Evolutionary conservation across 164 flowering plant genomes (phyloP).

Genomic region (Magnolia officinalis): DNA sequence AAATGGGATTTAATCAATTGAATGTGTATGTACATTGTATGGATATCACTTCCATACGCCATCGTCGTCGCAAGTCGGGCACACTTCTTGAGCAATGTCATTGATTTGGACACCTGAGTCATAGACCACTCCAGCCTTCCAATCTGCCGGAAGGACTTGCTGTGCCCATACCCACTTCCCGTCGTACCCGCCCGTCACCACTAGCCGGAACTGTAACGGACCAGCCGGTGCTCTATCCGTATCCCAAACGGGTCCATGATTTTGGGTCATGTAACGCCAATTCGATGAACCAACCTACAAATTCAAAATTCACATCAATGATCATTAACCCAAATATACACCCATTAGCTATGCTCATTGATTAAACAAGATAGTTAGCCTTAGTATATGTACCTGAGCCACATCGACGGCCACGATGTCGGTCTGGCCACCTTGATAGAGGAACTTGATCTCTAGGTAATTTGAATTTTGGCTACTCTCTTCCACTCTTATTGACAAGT

Average conservation of each 20-base stretch:
- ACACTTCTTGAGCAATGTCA: slow-evolving; percentile 78
- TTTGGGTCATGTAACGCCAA: slow-evolving; percentile 60
- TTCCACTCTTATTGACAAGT: slow-evolving; percentile 67
- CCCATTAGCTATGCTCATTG: background rate
- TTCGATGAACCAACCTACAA: slow-evolving; percentile 57
- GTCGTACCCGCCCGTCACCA: slow-evolving; percentile 68
- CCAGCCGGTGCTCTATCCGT: slow-evolving; percentile 66
- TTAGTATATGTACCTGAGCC: slow-evolving; percentile 41
- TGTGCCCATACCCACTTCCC: slow-evolving; percentile 62
- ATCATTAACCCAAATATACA: too few species aligned
- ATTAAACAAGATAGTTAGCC: too few species aligned
- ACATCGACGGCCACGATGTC: slow-evolving; percentile 57
- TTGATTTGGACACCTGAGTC: slow-evolving; percentile 64
- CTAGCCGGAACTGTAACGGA: slow-evolving; percentile 57
- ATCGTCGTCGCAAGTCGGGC: slow-evolving; percentile 50
- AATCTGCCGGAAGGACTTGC: slow-evolving; percentile 62
- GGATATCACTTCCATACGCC: slow-evolving; percentile 22
- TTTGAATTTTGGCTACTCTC: slow-evolving; percentile 70
- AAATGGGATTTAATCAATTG: background rate
- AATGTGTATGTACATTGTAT: background rate
- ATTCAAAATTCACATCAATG: background rate
- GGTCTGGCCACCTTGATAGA: slow-evolving; percentile 93
- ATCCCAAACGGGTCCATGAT: slow-evolving; percentile 72
- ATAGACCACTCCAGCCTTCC: slow-evolving; percentile 62
- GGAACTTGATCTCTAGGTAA: slow-evolving; percentile 61